Conservation (phyloP, 352 stramenopile genomes). For the Phytopythium oedochilum region DNA sequence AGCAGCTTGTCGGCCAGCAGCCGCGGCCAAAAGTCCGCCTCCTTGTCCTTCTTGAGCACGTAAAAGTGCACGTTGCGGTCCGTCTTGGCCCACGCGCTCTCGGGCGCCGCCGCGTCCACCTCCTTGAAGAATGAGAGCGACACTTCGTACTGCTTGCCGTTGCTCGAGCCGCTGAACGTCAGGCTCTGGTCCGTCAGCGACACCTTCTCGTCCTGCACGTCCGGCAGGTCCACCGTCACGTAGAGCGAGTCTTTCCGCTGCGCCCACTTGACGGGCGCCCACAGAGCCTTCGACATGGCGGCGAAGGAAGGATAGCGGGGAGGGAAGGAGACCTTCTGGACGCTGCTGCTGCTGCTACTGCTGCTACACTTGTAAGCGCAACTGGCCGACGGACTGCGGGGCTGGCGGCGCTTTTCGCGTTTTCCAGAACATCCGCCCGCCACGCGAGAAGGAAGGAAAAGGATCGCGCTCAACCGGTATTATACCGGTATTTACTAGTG, state of each 20-base stretch:
- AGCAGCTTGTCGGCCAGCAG: constrained; percentile 95
- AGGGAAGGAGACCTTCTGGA: no score
- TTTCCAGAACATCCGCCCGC: constrained; percentile 2
- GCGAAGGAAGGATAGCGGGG: no score
- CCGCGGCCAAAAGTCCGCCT: constrained; percentile 94
- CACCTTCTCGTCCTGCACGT: constrained; percentile 93
- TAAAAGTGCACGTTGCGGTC: constrained; percentile 95
- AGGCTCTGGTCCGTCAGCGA: constrained; percentile 87
- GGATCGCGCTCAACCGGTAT: no score
- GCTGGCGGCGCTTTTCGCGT: neutral
- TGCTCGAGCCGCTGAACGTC: constrained; percentile 88
- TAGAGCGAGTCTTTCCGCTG: constrained; percentile 96
- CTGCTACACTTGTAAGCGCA: no score
- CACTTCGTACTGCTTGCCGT: constrained; percentile 92
- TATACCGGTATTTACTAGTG: no score
- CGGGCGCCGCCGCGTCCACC: constrained; percentile 84
- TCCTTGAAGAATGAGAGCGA: constrained; percentile 95
- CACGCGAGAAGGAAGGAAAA: no score
- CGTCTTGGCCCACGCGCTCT: constrained; percentile 95
- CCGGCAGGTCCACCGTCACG: constrained; percentile 94
- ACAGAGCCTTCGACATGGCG: constrained; percentile 50
- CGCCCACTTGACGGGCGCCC: constrained; percentile 94
- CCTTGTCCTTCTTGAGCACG: constrained; percentile 94
- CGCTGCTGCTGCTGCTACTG: no score
- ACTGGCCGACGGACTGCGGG: no score